phyloP scores from a whole-genome alignment of 805 yeast genomes.

The Ogataea kodamae region DNA sequence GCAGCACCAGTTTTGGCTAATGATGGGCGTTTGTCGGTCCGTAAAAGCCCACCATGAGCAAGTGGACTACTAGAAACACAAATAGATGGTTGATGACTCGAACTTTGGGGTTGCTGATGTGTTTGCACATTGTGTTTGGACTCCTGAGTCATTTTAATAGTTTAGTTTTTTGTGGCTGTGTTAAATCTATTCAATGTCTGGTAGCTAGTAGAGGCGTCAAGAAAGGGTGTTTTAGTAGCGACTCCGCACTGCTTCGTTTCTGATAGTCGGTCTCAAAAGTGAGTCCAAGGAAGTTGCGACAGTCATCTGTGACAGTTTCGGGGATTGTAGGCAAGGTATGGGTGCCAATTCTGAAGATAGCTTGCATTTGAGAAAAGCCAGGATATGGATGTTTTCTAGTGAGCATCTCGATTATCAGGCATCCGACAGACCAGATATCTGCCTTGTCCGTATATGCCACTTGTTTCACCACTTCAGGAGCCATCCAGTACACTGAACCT shows the following conservation, averaged over 20 bases:
- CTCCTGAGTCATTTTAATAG: too few relatives aligned
- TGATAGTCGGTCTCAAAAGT: conserved; percentile 75
- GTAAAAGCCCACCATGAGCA: conserved; percentile 9
- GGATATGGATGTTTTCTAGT: conserved; percentile 97
- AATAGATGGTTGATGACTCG: too few relatives aligned
- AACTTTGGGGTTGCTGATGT: too few relatives aligned
- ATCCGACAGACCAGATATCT: conserved; percentile 97
- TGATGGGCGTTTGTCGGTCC: conserved; percentile 8
- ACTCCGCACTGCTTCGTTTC: conserved; percentile 70
- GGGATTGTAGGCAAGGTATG: conserved; percentile 80
- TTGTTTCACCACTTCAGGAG: conserved; percentile 97
- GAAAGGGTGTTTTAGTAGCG: conserved; percentile 64
- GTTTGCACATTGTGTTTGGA: too few relatives aligned
- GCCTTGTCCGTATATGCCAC: conserved; percentile 88
- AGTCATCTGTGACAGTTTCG: conserved; percentile 62
- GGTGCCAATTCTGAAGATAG: conserved; percentile 90
- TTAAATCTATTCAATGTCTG: too few relatives aligned
- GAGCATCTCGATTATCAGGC: conserved; percentile 89
- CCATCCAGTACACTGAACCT: conserved; percentile 99
- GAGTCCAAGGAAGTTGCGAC: conserved; percentile 57
- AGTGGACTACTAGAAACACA: too few relatives aligned
- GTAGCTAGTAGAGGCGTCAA: conserved; percentile 46
- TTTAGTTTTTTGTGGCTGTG: too few relatives aligned
- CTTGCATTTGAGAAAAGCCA: conserved; percentile 93
- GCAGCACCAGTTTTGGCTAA: too few relatives aligned